A percentile compares a stretch with the other conserved stretches of the same genome.
These are phyloP conservation scores for Nakazawaea wyomingensis DNA, from an alignment of 805 yeast species.

Conservation along the genomic window DNA sequence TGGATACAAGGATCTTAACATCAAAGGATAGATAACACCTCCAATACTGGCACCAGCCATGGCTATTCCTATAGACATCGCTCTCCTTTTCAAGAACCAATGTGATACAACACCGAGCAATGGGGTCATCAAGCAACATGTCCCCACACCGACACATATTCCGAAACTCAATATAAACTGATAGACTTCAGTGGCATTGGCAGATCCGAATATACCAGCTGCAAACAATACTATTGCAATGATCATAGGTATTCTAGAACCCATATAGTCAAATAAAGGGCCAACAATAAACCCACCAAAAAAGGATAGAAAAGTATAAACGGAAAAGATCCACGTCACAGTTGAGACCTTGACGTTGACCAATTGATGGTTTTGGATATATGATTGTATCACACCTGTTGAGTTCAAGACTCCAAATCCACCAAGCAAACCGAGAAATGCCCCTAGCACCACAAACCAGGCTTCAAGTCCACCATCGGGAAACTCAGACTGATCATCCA, in stretches of 20 bases:
- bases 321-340: slow-evolving; percentile 64
- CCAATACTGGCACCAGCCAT: slow-evolving; percentile 52
- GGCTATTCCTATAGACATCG: slow-evolving; percentile 46
- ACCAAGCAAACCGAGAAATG: slow-evolving; percentile 34
- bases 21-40: slow-evolving; percentile 46
- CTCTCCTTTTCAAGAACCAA: slow-evolving; percentile 59
- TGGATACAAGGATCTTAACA: slow-evolving; percentile 41
- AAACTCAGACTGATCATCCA: slow-evolving; percentile 13
- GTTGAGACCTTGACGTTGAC: slow-evolving; percentile 38
- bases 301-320: slow-evolving; percentile 47
- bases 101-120: slow-evolving; percentile 58
- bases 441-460: slow-evolving; percentile 35
- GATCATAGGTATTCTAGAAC: slow-evolving; percentile 40
- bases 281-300: slow-evolving; percentile 33
- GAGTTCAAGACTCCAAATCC: slow-evolving; percentile 53
- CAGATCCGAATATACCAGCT: slow-evolving; percentile 53
- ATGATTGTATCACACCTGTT: slow-evolving; percentile 59
- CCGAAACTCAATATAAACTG: slow-evolving; percentile 62
- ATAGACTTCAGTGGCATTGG: slow-evolving; percentile 46
- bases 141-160: slow-evolving; percentile 51
- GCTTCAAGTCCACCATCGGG: slow-evolving; percentile 38
- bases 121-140: slow-evolving; percentile 58
- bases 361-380: slow-evolving; percentile 52
- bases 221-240: slow-evolving; percentile 41
- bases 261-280: slow-evolving; percentile 58